Base-by-base conservation (phyloP, 2,329 filamentous ascomycete species). In the Ophiostoma angusticollis region DNA sequence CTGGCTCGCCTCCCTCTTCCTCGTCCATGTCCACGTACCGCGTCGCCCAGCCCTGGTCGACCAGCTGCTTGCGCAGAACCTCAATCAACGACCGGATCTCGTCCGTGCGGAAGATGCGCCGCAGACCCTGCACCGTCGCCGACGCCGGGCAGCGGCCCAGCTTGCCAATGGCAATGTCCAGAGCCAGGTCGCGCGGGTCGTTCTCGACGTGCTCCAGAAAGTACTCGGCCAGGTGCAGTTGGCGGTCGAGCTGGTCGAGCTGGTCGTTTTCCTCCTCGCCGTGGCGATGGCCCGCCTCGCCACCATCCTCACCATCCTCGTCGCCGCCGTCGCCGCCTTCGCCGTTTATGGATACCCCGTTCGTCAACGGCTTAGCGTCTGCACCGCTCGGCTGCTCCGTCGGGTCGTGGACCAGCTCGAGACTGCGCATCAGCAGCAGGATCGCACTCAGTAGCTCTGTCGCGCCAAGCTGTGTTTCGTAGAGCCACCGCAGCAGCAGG, bases 21-120 rank as follows among this genome's bases (percentile, higher is more conserved):
- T 63, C 57, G 13, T 69, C 67, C 9, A 62, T 58, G 49, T 82
- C 79, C 27, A 82, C 60, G 55, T 86, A 85, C 17, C 73, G 68
- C 14, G 75, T 72, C 0, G 80, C 84, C 83, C 83, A 89, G 23
- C 78, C 78, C 41, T 82, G 82, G 47, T 77, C 74, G 37, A 78
- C 73, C 32, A 89, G 67, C 58, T 87, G 80, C 46, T 80, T 68
- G 40, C 82, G 75, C 22, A 89, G 65, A 6, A 86, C 65, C 47
- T 80, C 72, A 49, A 87, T 78, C 38, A 89, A 67, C 25, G 77
- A 76, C 9, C 84, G 63, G 18, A 81, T 73, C 48, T 87, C 79
- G 46, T 79, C 70, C 3, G 74, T 76, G 34, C 70, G 68, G 43
- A 84, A 72, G 21, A 69, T 70, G 9, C 67, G 64, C 29, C 79